phyloP scores from a whole-genome alignment of 2,329 filamentous ascomycete genomes.

The Gaeumannomyces sp. region DNA sequence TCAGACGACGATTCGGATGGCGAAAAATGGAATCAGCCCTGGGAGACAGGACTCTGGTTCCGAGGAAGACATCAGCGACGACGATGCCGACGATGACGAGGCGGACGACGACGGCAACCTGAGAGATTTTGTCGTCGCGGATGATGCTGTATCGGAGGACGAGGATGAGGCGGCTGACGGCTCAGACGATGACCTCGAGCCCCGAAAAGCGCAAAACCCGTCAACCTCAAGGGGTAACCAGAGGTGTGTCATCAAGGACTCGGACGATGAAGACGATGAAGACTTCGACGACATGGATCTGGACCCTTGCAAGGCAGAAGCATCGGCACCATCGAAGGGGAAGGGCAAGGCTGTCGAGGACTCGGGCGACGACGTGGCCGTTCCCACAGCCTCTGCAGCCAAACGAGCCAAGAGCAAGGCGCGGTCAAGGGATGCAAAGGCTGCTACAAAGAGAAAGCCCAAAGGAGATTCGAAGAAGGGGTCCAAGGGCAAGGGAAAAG shows the following conservation, averaged over 20 bases:
- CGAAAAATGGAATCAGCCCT: slow-evolving; percentile 6
- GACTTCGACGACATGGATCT: not conserved
- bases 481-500: slow-evolving; percentile 40
- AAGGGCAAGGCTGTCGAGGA: slow-evolving; percentile 5
- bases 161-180: slow-evolving; percentile 7
- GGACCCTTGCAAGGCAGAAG: not conserved
- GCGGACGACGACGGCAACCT: slow-evolving; percentile 33
- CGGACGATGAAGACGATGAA: slow-evolving; percentile 16
- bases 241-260: not conserved
- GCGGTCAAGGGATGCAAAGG: slow-evolving; percentile 15
- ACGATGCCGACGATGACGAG: slow-evolving; percentile 18
- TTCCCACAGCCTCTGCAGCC: slow-evolving; percentile 12
- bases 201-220: not conserved
- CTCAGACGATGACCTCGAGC: not conserved
- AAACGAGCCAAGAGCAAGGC: slow-evolving; percentile 28
- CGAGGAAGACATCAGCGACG: slow-evolving; percentile 22
- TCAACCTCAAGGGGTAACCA: not conserved
- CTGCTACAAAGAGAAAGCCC: not conserved
- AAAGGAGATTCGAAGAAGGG: slow-evolving; percentile 34
- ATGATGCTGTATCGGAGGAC: slow-evolving; percentile 39
- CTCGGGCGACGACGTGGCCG: slow-evolving; percentile 14
- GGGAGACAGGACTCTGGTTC: slow-evolving; percentile 16
- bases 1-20: slow-evolving; percentile 12
- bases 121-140: slow-evolving; percentile 48
- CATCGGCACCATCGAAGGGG: slow-evolving; percentile 1